These are phyloP conservation scores for Sporothrix brasiliensis DNA, from an alignment of 2,329 filamentous ascomycete genomes.

Conservation along the genomic window DNA sequence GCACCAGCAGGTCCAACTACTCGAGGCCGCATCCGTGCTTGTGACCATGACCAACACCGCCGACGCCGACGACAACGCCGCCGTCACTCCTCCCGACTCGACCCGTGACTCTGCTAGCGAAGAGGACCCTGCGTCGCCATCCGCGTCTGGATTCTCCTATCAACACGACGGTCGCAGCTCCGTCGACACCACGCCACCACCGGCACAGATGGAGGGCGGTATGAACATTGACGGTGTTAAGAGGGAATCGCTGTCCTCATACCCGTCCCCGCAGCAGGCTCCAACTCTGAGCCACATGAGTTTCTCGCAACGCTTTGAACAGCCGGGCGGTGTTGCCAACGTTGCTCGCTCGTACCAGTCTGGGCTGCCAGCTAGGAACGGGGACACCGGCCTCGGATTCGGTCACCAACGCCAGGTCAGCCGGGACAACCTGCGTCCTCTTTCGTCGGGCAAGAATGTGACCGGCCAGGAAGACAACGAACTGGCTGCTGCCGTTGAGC, in stretches of 20 bases:
- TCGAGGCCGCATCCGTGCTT: conserved; percentile 95
- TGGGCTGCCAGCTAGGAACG: conserved; percentile 43
- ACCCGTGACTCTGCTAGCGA: conserved; percentile 74
- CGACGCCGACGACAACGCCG: conserved; percentile 39
- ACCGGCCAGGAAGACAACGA: conserved; percentile 83
- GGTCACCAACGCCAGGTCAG: conserved; percentile 66
- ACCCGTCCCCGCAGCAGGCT: conserved; percentile 41
- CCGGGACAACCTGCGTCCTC: conserved; percentile 69
- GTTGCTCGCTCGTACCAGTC: conserved; percentile 84
- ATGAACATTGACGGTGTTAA: conserved; percentile 55
- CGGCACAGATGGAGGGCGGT: conserved; percentile 62
- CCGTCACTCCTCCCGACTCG: conserved; percentile 62
- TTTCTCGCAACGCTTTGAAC: conserved; percentile 43
- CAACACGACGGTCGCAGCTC: conserved; percentile 79
- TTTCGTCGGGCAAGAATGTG: conserved; percentile 74
- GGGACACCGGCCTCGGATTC: neutral
- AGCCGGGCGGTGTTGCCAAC: conserved; percentile 38
- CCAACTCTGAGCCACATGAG: conserved; percentile 60
- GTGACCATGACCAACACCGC: conserved; percentile 75
- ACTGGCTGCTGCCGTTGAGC: conserved; percentile 84
- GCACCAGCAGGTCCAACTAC: conserved; percentile 96
- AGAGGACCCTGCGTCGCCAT: conserved; percentile 78
- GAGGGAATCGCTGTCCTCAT: conserved; percentile 47
- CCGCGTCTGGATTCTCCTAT: conserved; percentile 79
- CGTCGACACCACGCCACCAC: conserved; percentile 88